These are phyloP conservation scores for Verticillium alfalfae DNA, from an alignment of 2,329 filamentous ascomycete genomes.

Conservation along the genomic window DNA sequence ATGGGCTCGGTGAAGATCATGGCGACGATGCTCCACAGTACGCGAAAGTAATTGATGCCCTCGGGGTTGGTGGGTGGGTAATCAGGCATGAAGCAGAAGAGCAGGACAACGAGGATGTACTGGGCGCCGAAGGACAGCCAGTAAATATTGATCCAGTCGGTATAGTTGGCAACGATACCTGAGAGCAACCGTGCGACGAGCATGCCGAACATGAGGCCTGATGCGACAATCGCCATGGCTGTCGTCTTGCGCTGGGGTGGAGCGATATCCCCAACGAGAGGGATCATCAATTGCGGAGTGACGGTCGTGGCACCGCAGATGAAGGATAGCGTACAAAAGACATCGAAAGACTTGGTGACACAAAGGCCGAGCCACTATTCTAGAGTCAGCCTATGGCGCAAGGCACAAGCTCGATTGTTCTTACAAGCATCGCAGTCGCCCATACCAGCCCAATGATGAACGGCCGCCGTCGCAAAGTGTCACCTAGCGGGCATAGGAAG, in stretches of 20 bases:
- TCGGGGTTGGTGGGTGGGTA: constrained; percentile 69
- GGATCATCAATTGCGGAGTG: constrained; percentile 75
- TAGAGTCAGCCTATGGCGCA: neutral
- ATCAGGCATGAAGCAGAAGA: constrained; percentile 74
- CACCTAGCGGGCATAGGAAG: constrained; percentile 71
- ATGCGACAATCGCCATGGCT: constrained; percentile 68
- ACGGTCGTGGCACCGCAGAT: constrained; percentile 73
- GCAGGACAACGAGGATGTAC: constrained; percentile 55
- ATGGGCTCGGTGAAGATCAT: constrained; percentile 62
- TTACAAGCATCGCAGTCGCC: constrained; percentile 62
- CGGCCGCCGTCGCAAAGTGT: constrained; percentile 60
- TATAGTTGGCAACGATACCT: constrained; percentile 69
- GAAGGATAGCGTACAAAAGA: constrained; percentile 67
- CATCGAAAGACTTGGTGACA: constrained; percentile 56
- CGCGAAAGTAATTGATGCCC: constrained; percentile 58
- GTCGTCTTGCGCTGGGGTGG: constrained; percentile 62
- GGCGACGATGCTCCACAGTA: constrained; percentile 58
- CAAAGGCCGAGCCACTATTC: constrained; percentile 63
- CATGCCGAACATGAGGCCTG: constrained; percentile 69
- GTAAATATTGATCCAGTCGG: constrained; percentile 71
- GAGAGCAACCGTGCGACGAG: constrained; percentile 71
- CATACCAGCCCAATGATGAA: constrained; percentile 65
- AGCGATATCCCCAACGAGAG: constrained; percentile 73
- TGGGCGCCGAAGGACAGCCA: constrained; percentile 72
- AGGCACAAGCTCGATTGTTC: constrained; percentile 16